Base-by-base conservation (phyloP, 2,329 filamentous ascomycete species). In the Trichoderma sp. region DNA sequence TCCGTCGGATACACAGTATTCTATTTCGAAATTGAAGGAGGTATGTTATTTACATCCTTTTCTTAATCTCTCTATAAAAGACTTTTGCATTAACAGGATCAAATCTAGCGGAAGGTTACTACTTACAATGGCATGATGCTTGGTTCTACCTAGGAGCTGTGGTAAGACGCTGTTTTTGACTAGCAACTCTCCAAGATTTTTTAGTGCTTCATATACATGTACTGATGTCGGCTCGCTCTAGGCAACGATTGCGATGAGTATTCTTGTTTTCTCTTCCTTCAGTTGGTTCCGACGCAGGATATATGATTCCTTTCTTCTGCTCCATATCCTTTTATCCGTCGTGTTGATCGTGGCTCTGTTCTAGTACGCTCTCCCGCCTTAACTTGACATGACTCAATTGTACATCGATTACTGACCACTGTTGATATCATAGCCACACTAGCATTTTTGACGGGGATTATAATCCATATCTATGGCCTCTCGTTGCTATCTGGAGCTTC, bases 321-420 rank as follows among this genome's bases (percentile, higher is more conserved):
- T 81, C 1, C 84, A 88, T 71, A 86, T 87, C 12, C 76, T 82
- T 5, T 75, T 88, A 47, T 58, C 53, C 1, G 81, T 86, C 0
- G 77, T 86, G 15, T 77, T 84, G 6, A 78, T 84, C 4, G 75
- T 88, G 4, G 79, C 82, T 53, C 81, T 81, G 1, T 82, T 86
- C 76, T 85, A 82, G 53, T 68, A 32, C 9, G 65, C 53, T 8
- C 15, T 30, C 32, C 32, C 84, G 76, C 67, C 83, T 81, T 4
- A 76, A 77, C 0, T 67, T 26, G 23, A n/a, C 28, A 8, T 58
- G 6, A 6, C 11, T 20, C 2, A 17, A 32, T 4, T 12, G 1
- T n/a, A 2, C 36, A 26, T 17, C 26, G 13, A 32, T 26, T 36
- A 50, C 55, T 63, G 7, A n/a, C 26, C 28, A 32, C 9, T 2